phyloP scores from a whole-genome alignment of 345 rosid genomes.

The Eucalyptus sp. region DNA sequence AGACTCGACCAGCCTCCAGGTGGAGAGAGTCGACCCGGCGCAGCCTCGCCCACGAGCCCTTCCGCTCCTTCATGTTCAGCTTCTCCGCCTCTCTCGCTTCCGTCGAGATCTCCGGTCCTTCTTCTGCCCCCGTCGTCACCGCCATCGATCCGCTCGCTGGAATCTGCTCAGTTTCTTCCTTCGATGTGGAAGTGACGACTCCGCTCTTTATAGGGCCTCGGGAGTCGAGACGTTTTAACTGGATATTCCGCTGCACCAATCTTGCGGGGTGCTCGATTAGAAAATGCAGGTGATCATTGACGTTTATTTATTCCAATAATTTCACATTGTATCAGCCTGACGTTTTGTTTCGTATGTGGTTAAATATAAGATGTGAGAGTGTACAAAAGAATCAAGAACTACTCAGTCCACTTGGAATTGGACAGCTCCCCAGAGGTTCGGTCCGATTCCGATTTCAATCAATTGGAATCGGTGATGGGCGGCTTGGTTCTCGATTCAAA shows the following conservation, averaged over 20 bases:
- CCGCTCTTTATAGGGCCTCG: not conserved
- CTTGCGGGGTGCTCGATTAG: not conserved
- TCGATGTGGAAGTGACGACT: not conserved
- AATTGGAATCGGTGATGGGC: too few species aligned
- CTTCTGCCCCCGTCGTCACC: not conserved
- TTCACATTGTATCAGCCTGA: not conserved
- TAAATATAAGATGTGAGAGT: too few species aligned
- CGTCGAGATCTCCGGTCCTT: not conserved
- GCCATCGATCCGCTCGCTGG: not conserved
- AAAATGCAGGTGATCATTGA: not conserved
- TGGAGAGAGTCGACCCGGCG: constrained; percentile 54
- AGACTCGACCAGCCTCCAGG: constrained; percentile 55
- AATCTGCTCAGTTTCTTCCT: not conserved
- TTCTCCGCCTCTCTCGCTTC: constrained; percentile 10
- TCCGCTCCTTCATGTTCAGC: constrained; percentile 19
- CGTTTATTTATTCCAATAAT: not conserved
- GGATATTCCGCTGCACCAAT: not conserved
- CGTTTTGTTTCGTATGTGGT: too few species aligned
- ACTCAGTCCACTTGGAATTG: too few species aligned
- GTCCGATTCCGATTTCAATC: too few species aligned
- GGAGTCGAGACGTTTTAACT: not conserved
- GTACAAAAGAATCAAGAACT: too few species aligned
- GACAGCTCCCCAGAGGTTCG: too few species aligned
- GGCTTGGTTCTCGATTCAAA: too few species aligned
- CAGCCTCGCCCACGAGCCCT: constrained; percentile 63